Evolutionary conservation across 441 rosid species (phyloP).

Genomic region (Lepidium campestre): DNA sequence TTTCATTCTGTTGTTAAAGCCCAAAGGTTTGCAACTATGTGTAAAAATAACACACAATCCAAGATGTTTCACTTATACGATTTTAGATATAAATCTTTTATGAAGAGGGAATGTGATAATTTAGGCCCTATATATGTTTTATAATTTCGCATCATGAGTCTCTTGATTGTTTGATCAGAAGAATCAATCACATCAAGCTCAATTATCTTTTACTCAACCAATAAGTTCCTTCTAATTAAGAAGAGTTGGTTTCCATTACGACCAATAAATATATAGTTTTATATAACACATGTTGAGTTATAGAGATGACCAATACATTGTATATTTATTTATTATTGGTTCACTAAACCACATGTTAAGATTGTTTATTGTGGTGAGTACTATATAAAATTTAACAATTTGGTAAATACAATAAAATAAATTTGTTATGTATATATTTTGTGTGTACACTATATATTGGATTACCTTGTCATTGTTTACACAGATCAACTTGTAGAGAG

Average conservation of each 20-base stretch:
- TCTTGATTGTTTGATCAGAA: background rate
- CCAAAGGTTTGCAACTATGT: too few relatives aligned
- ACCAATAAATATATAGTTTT: background rate
- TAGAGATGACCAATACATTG: background rate
- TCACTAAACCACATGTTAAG: background rate
- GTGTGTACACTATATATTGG: too few relatives aligned
- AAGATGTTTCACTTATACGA: too few relatives aligned
- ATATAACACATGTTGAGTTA: background rate
- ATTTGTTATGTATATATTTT: too few relatives aligned
- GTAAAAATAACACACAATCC: too few relatives aligned
- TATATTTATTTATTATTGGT: background rate
- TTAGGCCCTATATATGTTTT: background rate
- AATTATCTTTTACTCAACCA: background rate
- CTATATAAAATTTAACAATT: too few relatives aligned
- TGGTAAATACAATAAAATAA: too few relatives aligned
- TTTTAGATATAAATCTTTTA: too few relatives aligned
- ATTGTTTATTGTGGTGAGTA: too few relatives aligned
- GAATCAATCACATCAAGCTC: conserved; percentile 5
- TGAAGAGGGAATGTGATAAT: background rate
- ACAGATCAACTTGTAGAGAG: too few relatives aligned
- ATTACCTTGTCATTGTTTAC: too few relatives aligned
- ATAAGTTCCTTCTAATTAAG: background rate
- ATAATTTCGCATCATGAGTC: background rate
- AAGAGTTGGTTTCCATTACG: background rate
- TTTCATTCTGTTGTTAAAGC: too few relatives aligned